phyloP scores from a whole-genome alignment of 31 red algal genomes.

The Odonthalia washingtoniensis region DNA sequence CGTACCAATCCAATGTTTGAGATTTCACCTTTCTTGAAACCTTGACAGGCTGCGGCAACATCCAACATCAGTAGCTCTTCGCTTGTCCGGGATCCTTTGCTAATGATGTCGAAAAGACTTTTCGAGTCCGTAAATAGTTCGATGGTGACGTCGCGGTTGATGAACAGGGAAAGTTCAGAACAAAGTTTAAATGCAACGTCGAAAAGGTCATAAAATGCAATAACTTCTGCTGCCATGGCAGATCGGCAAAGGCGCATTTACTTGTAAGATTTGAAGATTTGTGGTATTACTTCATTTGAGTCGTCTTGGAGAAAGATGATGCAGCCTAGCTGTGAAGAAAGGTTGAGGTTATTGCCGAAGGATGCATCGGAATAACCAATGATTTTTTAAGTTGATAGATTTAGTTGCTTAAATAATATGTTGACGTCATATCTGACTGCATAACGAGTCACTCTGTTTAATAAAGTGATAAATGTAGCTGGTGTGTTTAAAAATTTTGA shows the following conservation, averaged over 20 bases:
- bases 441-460: constrained; percentile 16
- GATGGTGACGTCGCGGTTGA: background rate
- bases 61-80: constrained; percentile 41
- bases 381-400: constrained; percentile 1
- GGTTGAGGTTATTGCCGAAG: constrained; percentile 39
- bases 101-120: constrained; percentile 23
- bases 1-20: constrained; percentile 50
- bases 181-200: background rate
- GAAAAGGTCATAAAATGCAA: constrained; percentile 51
- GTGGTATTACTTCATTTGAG: constrained; percentile 1
- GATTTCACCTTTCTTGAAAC: constrained; percentile 20
- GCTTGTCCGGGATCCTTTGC: constrained; percentile 21
- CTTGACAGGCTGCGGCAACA: constrained; percentile 34
- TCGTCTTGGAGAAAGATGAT: constrained; percentile 14
- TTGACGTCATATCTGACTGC: background rate
- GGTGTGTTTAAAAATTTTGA: background rate
- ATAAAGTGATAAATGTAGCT: background rate
- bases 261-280: constrained; percentile 40
- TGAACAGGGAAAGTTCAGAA: background rate
- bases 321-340: constrained; percentile 34
- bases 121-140: constrained; percentile 8
- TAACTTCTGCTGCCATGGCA: constrained; percentile 47
- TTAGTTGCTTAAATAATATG: background rate
- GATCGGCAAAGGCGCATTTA: constrained; percentile 5
- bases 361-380: constrained; percentile 45